A percentile compares a stretch with the other conserved stretches of the same genome.
phyloP scores from a whole-genome alignment of 2,329 filamentous ascomycete genomes.

The Fusarium dlaminii region DNA sequence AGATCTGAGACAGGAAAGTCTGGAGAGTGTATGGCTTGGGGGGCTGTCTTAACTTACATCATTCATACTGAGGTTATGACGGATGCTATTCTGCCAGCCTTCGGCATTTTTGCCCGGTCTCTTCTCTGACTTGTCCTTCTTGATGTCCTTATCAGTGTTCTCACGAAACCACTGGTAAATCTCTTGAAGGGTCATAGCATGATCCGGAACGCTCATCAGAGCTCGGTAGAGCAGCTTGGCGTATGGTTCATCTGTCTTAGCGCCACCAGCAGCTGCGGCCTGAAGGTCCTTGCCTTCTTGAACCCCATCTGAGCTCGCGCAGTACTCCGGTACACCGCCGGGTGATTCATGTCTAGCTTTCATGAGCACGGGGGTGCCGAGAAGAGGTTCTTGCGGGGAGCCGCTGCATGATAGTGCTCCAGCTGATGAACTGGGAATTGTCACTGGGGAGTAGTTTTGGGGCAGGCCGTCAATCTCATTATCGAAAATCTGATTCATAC shows the following conservation, averaged over 20 bases:
- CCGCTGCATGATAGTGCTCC: slow-evolving; percentile 28
- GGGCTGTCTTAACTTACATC: slow-evolving; percentile 63
- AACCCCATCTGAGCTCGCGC: slow-evolving; percentile 20
- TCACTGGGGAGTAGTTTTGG: slow-evolving; percentile 14
- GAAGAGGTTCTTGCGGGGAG: slow-evolving; percentile 32
- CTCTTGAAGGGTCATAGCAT: slow-evolving; percentile 82
- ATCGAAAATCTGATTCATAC: slow-evolving; percentile 27
- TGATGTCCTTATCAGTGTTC: slow-evolving; percentile 82
- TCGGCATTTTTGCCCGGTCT: slow-evolving; percentile 50
- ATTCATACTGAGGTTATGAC: slow-evolving; percentile 97
- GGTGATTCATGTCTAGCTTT: slow-evolving; percentile 11
- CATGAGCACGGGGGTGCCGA: slow-evolving; percentile 28
- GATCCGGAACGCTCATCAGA: slow-evolving; percentile 71
- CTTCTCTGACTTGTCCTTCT: slow-evolving; percentile 56
- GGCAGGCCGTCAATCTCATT: slow-evolving; percentile 31
- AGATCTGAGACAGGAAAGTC: slow-evolving; percentile 23
- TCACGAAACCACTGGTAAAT: slow-evolving; percentile 91
- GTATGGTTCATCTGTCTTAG: slow-evolving; percentile 71
- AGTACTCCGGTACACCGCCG: background rate
- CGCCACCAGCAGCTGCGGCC: background rate
- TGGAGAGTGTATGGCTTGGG: slow-evolving; percentile 11
- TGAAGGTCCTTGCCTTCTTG: slow-evolving; percentile 13
- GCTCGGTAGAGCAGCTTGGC: slow-evolving; percentile 83
- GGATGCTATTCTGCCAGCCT: slow-evolving; percentile 96
- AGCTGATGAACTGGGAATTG: slow-evolving; percentile 18